phyloP scores from a whole-genome alignment of 1,284 basidiomycete species.

The Tilletia caries region DNA sequence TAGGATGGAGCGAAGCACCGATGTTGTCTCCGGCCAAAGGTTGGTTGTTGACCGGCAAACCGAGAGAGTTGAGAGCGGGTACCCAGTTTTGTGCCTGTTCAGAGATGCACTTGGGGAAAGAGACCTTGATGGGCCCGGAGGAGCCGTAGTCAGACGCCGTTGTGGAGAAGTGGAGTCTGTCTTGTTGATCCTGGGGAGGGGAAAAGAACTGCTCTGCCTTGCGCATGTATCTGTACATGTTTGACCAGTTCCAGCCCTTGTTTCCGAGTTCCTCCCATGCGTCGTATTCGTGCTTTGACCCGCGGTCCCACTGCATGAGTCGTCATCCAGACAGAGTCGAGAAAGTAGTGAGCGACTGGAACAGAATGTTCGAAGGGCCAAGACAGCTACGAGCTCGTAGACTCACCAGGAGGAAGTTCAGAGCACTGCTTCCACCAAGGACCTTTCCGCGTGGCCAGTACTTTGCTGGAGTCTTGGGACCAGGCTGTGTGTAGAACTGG shows the following conservation, averaged over 20 bases:
- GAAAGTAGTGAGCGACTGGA: too few species aligned
- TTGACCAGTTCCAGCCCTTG: conserved; percentile 53
- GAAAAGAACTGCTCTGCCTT: conserved; percentile 51
- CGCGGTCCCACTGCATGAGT: conserved; percentile 51
- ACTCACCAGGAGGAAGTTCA: conserved; percentile 38
- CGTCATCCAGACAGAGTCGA: not conserved
- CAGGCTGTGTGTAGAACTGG: conserved; percentile 14
- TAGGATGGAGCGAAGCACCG: conserved; percentile 43
- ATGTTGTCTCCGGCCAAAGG: conserved; percentile 42
- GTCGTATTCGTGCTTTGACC: conserved; percentile 47
- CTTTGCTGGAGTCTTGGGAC: conserved; percentile 15
- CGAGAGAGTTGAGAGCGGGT: conserved; percentile 29
- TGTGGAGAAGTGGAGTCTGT: conserved; percentile 33
- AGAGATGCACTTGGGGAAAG: conserved; percentile 44
- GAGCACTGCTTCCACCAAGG: conserved; percentile 50
- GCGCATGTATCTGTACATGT: conserved; percentile 54
- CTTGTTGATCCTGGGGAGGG: conserved; percentile 34
- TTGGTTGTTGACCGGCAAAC: conserved; percentile 34
- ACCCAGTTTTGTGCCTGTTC: conserved; percentile 37
- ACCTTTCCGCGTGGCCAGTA: conserved; percentile 50
- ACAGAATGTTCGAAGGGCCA: too few species aligned
- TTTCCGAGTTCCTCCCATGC: conserved; percentile 44
- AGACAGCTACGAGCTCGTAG: not conserved
- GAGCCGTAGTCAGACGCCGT: conserved; percentile 44
- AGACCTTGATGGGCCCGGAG: conserved; percentile 42